These are phyloP conservation scores for Rhodomyrtus tomentosa DNA, from an alignment of 345 rosid genomes.

Conservation along the genomic window DNA sequence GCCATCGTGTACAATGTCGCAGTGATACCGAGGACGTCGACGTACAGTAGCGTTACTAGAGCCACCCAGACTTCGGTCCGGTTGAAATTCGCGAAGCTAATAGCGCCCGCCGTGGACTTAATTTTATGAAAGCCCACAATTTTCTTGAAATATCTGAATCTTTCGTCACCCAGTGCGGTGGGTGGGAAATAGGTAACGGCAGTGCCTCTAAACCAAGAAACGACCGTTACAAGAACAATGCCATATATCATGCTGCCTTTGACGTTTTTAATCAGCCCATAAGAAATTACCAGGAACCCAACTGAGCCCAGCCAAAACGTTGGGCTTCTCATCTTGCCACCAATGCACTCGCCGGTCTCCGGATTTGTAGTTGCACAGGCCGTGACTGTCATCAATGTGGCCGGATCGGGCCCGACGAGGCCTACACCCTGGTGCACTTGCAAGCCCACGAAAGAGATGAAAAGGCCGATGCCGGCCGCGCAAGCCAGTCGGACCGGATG, in stretches of 20 bases:
- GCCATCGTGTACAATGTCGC: conserved; percentile 78
- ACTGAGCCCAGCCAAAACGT: conserved; percentile 67
- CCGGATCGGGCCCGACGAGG: conserved; percentile 67
- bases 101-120: conserved; percentile 57
- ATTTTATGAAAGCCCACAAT: conserved; percentile 68
- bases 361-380: conserved; percentile 45
- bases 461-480: conserved; percentile 71
- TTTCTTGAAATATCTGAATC: conserved; percentile 51
- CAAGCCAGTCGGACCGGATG: conserved; percentile 49
- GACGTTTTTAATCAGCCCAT: conserved; percentile 52
- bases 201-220: conserved; percentile 83
- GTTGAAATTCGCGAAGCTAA: conserved; percentile 49
- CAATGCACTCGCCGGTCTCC: conserved; percentile 46
- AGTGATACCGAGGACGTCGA: conserved; percentile 65
- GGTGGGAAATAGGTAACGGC: conserved; percentile 57
- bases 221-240: conserved; percentile 43
- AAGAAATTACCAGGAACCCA: conserved; percentile 59
- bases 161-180: conserved; percentile 43
- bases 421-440: conserved; percentile 78
- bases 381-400: conserved; percentile 49
- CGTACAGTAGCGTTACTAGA: conserved; percentile 46
- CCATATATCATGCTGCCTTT: conserved; percentile 90
- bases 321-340: conserved; percentile 61
- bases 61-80: conserved; percentile 65
- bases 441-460: conserved; percentile 77